phyloP scores from a whole-genome alignment of 306 rosid genomes.

The Prinsepia uniflora region DNA sequence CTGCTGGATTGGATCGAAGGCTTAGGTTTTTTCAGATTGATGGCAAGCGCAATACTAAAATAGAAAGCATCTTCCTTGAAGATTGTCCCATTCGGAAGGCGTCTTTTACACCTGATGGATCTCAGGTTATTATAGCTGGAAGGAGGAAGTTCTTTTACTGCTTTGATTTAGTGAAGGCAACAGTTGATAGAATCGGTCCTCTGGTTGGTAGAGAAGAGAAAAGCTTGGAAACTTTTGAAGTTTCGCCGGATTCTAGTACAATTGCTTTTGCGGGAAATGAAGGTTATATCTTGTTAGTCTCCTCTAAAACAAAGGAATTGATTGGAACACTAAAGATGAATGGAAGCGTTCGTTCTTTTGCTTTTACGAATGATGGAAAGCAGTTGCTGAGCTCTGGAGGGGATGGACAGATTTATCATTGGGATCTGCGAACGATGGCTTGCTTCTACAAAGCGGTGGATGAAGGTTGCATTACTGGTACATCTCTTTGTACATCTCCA shows the following conservation, averaged over 20 bases:
- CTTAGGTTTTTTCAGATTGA: constrained; percentile 81
- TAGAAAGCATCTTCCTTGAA: constrained; percentile 79
- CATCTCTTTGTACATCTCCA: constrained; percentile 49
- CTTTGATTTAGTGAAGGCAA: constrained; percentile 77
- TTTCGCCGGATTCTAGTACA: constrained; percentile 76
- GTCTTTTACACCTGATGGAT: constrained; percentile 79
- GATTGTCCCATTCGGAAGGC: constrained; percentile 79
- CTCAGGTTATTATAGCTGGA: constrained; percentile 78
- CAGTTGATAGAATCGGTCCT: constrained; percentile 75
- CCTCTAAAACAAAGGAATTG: constrained; percentile 75
- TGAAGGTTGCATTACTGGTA: constrained; percentile 56
- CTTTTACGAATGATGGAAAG: constrained; percentile 69
- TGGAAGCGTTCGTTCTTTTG: constrained; percentile 74
- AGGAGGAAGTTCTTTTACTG: constrained; percentile 79
- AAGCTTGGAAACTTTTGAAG: constrained; percentile 85
- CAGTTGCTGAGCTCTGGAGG: constrained; percentile 76
- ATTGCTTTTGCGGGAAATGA: constrained; percentile 87
- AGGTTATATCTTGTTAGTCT: constrained; percentile 86
- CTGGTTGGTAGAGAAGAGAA: constrained; percentile 91
- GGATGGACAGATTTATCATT: constrained; percentile 87
- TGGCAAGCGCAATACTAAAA: constrained; percentile 81
- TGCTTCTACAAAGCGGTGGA: constrained; percentile 65
- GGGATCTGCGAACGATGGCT: constrained; percentile 84
- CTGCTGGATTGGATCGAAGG: constrained; percentile 76
- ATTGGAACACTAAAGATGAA: constrained; percentile 88